Conservation (phyloP, 2,329 filamentous ascomycete genomes). For the Lasiodiplodia sp. region DNA sequence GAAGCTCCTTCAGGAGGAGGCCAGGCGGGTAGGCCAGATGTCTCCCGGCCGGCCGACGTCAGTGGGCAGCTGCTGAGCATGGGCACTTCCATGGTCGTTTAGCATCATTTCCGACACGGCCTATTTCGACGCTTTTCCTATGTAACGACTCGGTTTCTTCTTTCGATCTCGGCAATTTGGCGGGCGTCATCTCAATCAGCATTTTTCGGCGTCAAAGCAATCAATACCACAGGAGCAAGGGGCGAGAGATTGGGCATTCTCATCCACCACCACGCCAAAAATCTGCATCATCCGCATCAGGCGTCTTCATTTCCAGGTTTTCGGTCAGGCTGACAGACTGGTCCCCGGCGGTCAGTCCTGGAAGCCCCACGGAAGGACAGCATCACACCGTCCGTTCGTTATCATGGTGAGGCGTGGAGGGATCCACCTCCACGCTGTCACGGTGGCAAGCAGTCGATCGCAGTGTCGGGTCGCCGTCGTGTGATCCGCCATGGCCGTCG, state of each 20-base stretch:
- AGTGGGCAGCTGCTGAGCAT: conserved; percentile 23
- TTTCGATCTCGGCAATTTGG: conserved; percentile 15
- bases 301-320: conserved; percentile 16
- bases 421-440: conserved; percentile 11
- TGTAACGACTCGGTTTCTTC: conserved; percentile 4
- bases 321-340: conserved; percentile 3
- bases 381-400: conserved; percentile 10
- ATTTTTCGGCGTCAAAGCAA: conserved; percentile 21
- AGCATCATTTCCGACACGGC: not conserved
- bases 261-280: conserved; percentile 7
- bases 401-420: conserved; percentile 7
- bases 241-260: conserved; percentile 19
- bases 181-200: conserved; percentile 23
- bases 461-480: conserved; percentile 1
- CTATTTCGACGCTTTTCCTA: not conserved
- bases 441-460: conserved; percentile 5
- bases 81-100: not conserved
- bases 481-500: conserved; percentile 16
- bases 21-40: conserved; percentile 45
- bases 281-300: conserved; percentile 6
- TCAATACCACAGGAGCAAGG: conserved; percentile 20
- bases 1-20: conserved; percentile 55
- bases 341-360: conserved; percentile 6
- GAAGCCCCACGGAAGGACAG: not conserved
- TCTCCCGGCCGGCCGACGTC: conserved; percentile 22